These are phyloP conservation scores for Pterulicium gracile DNA, from an alignment of 1,284 basidiomycete species.

Conservation along the genomic window DNA sequence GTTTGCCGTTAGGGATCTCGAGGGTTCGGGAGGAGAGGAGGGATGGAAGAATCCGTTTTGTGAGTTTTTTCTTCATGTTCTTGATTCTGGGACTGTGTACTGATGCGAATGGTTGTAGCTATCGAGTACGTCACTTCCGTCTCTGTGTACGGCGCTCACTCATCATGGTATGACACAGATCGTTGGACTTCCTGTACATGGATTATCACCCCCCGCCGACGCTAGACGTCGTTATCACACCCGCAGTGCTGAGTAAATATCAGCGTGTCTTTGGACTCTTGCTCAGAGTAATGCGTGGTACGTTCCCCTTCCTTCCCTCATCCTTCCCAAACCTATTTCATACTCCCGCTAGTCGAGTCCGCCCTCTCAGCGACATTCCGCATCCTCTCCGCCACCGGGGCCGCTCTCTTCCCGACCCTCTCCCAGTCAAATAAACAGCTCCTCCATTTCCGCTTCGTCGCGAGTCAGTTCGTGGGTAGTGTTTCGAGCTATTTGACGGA, in stretches of 20 bases:
- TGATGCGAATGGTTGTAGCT: conserved; percentile 22
- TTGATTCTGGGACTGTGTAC: conserved; percentile 5
- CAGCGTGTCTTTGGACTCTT: conserved; percentile 73
- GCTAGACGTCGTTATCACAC: conserved; percentile 59
- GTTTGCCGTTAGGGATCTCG: conserved; percentile 70
- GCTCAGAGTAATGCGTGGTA: conserved; percentile 67
- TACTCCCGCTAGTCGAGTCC: conserved; percentile 48
- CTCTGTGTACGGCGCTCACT: too few relatives aligned
- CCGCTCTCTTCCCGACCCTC: conserved; percentile 51
- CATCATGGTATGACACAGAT: conserved; percentile 33
- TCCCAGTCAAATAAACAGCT: conserved; percentile 39
- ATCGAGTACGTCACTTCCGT: conserved; percentile 53
- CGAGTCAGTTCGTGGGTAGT: conserved; percentile 55
- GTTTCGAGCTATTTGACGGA: conserved; percentile 67
- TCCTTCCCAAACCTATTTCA: too few relatives aligned
- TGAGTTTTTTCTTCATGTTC: conserved; percentile 24
- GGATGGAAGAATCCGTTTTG: conserved; percentile 73
- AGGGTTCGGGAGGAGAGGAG: conserved; percentile 48
- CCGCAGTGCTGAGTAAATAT: conserved; percentile 69
- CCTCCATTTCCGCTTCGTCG: conserved; percentile 61
- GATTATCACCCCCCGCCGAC: conserved; percentile 74
- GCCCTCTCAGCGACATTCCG: conserved; percentile 60
- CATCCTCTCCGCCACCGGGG: conserved; percentile 32
- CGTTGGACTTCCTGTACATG: conserved; percentile 81
- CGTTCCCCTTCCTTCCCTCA: conserved; percentile 11